Percentiles rank a stretch among this genome's conserved stretches.
phyloP scores from a whole-genome alignment of 495 filamentous ascomycete genomes.

The Aspergillus bridgeri region DNA sequence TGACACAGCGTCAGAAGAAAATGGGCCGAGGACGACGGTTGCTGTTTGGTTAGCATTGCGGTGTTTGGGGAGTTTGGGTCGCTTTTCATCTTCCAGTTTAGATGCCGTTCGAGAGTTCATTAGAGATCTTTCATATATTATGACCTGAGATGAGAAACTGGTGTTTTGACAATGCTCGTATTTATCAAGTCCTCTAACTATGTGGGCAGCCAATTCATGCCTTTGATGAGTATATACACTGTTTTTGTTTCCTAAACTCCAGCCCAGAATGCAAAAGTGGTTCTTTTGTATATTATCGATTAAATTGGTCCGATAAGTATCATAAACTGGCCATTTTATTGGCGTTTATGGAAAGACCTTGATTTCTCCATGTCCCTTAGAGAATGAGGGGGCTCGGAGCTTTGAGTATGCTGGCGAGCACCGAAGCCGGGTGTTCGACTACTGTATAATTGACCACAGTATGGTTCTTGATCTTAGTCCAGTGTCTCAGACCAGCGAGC shows the following conservation, averaged over 20 bases:
- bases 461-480: neutral
- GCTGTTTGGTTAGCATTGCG: conserved; percentile 10
- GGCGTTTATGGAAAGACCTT: neutral
- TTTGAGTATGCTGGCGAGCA: neutral
- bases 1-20: neutral
- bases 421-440: neutral
- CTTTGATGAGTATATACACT: neutral
- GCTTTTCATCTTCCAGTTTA: conserved; percentile 5
- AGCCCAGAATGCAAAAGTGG: conserved; percentile 9
- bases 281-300: neutral
- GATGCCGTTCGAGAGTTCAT: neutral
- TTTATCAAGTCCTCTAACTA: neutral
- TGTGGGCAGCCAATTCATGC: neutral
- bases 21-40: neutral
- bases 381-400: neutral
- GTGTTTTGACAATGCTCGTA: neutral
- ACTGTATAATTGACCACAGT: neutral
- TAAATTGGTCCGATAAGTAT: neutral
- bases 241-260: conserved; percentile 5
- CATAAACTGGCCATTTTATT: neutral
- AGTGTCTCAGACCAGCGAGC: neutral
- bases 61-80: conserved; percentile 13
- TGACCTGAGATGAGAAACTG: neutral
- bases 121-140: neutral
- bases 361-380: neutral